Evolutionary conservation across 352 stramenopile species (phyloP).

Genomic region (Phytophthora uliginosa): DNA sequence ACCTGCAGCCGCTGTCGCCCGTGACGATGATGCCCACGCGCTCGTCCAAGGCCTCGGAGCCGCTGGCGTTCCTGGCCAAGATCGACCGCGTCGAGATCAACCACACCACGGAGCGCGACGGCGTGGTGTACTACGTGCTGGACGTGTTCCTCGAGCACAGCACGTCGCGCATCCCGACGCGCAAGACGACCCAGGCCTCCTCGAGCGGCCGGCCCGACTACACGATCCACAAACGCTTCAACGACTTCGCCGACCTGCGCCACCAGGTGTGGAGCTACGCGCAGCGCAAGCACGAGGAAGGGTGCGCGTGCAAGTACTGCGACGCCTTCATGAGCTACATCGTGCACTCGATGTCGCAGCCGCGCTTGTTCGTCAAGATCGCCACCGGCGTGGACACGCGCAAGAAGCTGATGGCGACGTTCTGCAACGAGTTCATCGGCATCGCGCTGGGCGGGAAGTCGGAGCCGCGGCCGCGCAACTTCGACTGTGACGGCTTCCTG

Average conservation of each 20-base stretch:
- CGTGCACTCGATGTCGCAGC: slow-evolving; percentile 59
- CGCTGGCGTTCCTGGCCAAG: slow-evolving; percentile 40
- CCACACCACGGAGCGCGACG: slow-evolving; percentile 38
- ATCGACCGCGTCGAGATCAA: slow-evolving; percentile 65
- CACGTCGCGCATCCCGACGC: slow-evolving; percentile 69
- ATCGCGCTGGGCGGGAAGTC: slow-evolving; percentile 46
- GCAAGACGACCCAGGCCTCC: slow-evolving; percentile 42
- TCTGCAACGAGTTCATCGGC: slow-evolving; percentile 58
- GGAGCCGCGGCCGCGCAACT: slow-evolving; percentile 36
- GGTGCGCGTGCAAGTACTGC: slow-evolving; percentile 53
- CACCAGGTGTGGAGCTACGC: slow-evolving; percentile 61
- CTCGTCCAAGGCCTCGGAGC: slow-evolving; percentile 35
- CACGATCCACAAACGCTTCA: slow-evolving; percentile 58
- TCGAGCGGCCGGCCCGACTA: slow-evolving; percentile 50
- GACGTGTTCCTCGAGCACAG: slow-evolving; percentile 72
- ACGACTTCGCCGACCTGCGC: slow-evolving; percentile 62
- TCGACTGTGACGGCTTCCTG: slow-evolving; percentile 47
- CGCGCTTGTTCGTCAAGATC: slow-evolving; percentile 56
- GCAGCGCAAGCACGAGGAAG: slow-evolving; percentile 46
- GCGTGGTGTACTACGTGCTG: slow-evolving; percentile 61
- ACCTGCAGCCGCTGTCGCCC: slow-evolving; percentile 33
- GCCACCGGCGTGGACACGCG: slow-evolving; percentile 44
- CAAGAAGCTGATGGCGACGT: slow-evolving; percentile 57
- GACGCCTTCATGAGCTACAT: slow-evolving; percentile 64
- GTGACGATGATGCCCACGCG: slow-evolving; percentile 37